Evolutionary conservation across 108 stramenopile species (phyloP).

Genomic region (Craspedostauros australis): DNA sequence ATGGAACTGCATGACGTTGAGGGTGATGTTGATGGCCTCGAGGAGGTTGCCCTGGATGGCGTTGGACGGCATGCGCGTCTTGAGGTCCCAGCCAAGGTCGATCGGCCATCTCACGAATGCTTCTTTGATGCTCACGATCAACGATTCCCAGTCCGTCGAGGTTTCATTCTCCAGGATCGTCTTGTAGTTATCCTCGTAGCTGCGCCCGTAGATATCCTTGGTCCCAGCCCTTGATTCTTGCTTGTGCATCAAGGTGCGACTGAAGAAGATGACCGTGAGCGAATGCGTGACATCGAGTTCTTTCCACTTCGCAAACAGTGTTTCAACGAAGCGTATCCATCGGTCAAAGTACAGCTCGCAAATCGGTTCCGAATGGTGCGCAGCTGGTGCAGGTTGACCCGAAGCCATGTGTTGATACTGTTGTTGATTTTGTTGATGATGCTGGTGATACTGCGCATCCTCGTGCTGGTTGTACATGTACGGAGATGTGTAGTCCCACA

Average conservation of each 20-base stretch:
- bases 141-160: constrained; percentile 59
- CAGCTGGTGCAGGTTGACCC: too few species aligned
- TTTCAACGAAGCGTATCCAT: constrained; percentile 63
- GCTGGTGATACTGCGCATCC: too few species aligned
- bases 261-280: constrained; percentile 92
- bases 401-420: too few species aligned
- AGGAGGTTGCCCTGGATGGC: constrained; percentile 94
- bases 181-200: constrained; percentile 83
- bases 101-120: constrained; percentile 86
- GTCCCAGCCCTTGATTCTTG: constrained; percentile 21
- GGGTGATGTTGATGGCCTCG: constrained; percentile 96
- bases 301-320: constrained; percentile 84
- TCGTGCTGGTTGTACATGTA: constrained; percentile 41
- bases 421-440: too few species aligned
- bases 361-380: constrained; percentile 33
- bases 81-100: constrained; percentile 75
- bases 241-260: constrained; percentile 64
- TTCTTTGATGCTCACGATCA: constrained; percentile 75
- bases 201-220: constrained; percentile 63
- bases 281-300: constrained; percentile 84
- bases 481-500: constrained; percentile 93
- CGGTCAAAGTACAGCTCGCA: constrained; percentile 84
- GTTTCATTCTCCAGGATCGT: constrained; percentile 94
- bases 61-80: constrained; percentile 53
- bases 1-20: constrained; percentile 94